These are phyloP conservation scores for Gelatoporia subvermispora DNA, from an alignment of 768 basidiomycete genomes.

Conservation along the genomic window DNA sequence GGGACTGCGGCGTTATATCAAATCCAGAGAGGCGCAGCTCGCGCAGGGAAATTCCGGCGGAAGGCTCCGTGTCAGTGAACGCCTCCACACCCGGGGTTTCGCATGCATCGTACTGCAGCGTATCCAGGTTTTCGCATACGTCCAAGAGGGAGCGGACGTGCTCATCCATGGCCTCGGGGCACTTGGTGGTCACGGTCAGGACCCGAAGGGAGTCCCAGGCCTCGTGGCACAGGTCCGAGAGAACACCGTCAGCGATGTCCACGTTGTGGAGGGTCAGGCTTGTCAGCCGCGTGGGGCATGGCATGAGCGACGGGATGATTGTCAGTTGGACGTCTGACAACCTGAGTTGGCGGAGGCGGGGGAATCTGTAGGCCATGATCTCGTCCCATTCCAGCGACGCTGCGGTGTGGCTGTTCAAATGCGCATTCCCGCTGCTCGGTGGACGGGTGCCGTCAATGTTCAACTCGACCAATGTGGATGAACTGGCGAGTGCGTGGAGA, in stretches of 20 bases:
- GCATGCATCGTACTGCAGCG: slow-evolving; percentile 39
- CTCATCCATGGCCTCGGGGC: slow-evolving; percentile 32
- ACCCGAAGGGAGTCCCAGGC: slow-evolving; percentile 29
- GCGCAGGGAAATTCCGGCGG: slow-evolving; percentile 26
- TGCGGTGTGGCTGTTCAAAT: slow-evolving; percentile 4
- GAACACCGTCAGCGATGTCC: slow-evolving; percentile 34
- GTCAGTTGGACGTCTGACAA: slow-evolving; percentile 42
- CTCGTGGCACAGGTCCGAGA: slow-evolving; percentile 33
- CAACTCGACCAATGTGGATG: slow-evolving; percentile 37
- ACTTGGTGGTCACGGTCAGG: slow-evolving; percentile 33
- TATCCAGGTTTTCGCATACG: slow-evolving; percentile 34
- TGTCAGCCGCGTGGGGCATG: slow-evolving; percentile 31
- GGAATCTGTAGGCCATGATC: slow-evolving; percentile 40
- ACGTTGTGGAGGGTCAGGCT: slow-evolving; percentile 42
- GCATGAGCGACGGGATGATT: slow-evolving; percentile 31
- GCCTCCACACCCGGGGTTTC: slow-evolving; percentile 19
- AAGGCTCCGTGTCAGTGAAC: slow-evolving; percentile 29
- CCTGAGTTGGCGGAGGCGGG: slow-evolving; percentile 36
- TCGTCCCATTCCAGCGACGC: slow-evolving; percentile 55
- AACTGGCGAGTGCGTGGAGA: slow-evolving; percentile 35
- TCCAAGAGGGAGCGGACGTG: slow-evolving; percentile 37
- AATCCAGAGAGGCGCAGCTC: slow-evolving; percentile 39
- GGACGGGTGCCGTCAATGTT: slow-evolving; percentile 43
- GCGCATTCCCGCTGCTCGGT: slow-evolving; percentile 16
- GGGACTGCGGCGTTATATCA: slow-evolving; percentile 31